Evolutionary conservation across 441 rosid species (phyloP), one percentile per base, ranked within the genome.

Genomic region (Gossypium davidsonii): DNA sequence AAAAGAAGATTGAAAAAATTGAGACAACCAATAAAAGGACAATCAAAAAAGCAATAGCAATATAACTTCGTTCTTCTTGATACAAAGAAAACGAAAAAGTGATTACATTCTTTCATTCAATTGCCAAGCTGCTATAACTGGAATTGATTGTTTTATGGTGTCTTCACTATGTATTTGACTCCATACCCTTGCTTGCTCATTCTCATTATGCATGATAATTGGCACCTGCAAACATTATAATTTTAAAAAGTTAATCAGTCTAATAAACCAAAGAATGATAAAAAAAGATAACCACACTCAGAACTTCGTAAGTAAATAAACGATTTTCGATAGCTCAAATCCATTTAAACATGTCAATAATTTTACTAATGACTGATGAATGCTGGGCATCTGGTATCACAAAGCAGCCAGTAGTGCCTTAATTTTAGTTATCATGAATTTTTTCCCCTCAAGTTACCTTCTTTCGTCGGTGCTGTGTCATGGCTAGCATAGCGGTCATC

Each of bases 401-500:
- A 23, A 39, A 18, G 15, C 53, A 64, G 37, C 7, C 70, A 14
- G 14, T 14, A 14, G 37, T 12, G 14, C 10, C 39, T 23, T 23
- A 46, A 66, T 2, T 21, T 20, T 21, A 12, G 70, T 14, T 23
- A 48, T 17, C 57, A 46, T 66, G 25, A 11, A 6, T n/a, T 10
- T 8, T 21, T 23, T 60, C 46, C 62, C 62, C 37, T 14, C n/a
- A 52, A 23, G 49, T 70, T 79, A 91, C 98, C 98, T 94, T 94
- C 79, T 73, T 88, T 76, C 92, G 85, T 1, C 98, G 94, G 77
- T 94, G 99, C 83, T 94, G 97, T 46, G 91, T 92, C 96, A 94
- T 94, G 26, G 99, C 99, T 79, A 92, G 97, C 98, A 92, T 90
- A 2, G 98, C 99, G 3, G 99, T 94, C 98, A 92, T 94, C 77